phyloP scores from a whole-genome alignment of 192 early-diverging fungal species.

The Backusella westeae region DNA sequence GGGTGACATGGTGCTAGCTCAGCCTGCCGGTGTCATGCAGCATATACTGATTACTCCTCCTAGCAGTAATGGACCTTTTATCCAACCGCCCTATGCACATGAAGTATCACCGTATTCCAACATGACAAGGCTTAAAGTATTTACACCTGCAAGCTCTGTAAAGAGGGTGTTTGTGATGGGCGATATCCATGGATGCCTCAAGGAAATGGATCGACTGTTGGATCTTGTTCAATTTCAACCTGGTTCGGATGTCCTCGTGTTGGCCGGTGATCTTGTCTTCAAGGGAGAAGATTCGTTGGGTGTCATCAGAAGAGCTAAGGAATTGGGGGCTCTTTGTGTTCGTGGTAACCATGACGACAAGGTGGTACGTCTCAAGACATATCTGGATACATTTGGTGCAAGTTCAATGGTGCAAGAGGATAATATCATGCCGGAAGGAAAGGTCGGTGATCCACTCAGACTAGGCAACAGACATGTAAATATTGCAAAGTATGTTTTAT shows the following conservation, averaged over 20 bases:
- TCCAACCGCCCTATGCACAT: background rate
- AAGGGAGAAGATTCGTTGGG: constrained; percentile 61
- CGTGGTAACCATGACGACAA: constrained; percentile 78
- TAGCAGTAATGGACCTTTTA: background rate
- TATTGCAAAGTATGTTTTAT: constrained; percentile 33
- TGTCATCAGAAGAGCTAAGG: constrained; percentile 51
- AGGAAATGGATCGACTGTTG: constrained; percentile 56
- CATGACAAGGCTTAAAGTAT: constrained; percentile 11
- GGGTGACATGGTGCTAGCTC: background rate
- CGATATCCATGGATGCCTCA: constrained; percentile 63
- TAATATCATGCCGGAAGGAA: constrained; percentile 23
- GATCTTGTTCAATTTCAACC: constrained; percentile 38
- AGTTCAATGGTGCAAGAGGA: background rate
- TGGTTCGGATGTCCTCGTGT: constrained; percentile 49
- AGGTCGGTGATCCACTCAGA: constrained; percentile 33
- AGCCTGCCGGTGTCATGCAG: background rate
- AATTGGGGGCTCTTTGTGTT: constrained; percentile 51
- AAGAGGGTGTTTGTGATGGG: constrained; percentile 65
- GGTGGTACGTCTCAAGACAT: constrained; percentile 53
- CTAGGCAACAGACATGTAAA: constrained; percentile 26
- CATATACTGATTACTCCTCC: background rate
- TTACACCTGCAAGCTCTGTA: background rate
- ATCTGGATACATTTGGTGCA: constrained; percentile 6
- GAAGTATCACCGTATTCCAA: constrained; percentile 28
- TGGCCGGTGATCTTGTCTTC: constrained; percentile 65